Evolutionary conservation across 2,329 filamentous ascomycete genomes (phyloP), one percentile per base, ranked within the genome.

Genomic region (Xylariaceae sp.): DNA sequence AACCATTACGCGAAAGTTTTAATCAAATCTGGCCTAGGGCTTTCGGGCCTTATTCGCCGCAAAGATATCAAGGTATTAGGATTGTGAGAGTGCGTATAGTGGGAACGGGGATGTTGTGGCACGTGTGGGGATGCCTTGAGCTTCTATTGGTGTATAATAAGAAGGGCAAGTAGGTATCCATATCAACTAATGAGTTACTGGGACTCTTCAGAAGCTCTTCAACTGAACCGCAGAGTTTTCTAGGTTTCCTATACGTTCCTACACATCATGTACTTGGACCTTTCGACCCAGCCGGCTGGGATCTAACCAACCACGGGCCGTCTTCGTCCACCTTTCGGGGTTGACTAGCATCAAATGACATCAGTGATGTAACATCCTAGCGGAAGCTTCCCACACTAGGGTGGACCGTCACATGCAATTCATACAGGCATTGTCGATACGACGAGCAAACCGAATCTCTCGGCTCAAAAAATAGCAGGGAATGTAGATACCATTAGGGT

Each of bases 121-220:
- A n/a, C 40, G 53, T 50, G 57, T 54, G 40, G 50, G 54, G 43
- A 35, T 21, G 10, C 18, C 20, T 58, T 55, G 50, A 60, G 55
- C 55, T 58, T 60, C 58, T 58, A 60, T 58, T 58, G 52, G 58
- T 39, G 26, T 36, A 24, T 21, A 7, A 13, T n/a, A n/a, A n/a
- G n/a, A n/a, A n/a, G n/a, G 23, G 40, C 24, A 20, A 13, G 11
- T 11, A 35, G 32, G 15, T 29, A 10, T 29, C 32, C 6, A n/a
- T 23, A 26, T 46, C 23, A 42, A 26, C 49, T 21, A 43, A 21
- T 43, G 27, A 16, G 24, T 30, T 39, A 41, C 16, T 15, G 24
- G 33, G 6, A 24, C 33, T 49, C 39, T 16, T 30, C 23, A 50
- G 45, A 46, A 50, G 54, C 35, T 42, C 45, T 50, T 46, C 16